Evolutionary conservation across 768 basidiomycete genomes (phyloP).

Genomic region (Rhodotorula toruloides): DNA sequence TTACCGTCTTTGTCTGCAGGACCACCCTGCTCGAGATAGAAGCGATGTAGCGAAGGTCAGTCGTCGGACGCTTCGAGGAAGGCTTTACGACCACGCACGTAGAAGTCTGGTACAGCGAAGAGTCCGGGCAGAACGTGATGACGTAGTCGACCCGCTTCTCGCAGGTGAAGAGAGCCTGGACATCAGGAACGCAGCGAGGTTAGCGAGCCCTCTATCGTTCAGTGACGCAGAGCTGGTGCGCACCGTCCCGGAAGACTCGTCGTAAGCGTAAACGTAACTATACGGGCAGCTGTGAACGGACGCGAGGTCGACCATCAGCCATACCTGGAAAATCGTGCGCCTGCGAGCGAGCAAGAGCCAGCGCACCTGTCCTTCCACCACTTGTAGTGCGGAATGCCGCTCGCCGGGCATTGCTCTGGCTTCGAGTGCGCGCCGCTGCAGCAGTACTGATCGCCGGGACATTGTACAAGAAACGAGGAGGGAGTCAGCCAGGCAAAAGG

Average conservation of each 20-base stretch:
- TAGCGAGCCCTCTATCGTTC: no score
- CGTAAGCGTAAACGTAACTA: no score
- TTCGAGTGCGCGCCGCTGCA: conserved; percentile 12
- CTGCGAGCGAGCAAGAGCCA: background rate
- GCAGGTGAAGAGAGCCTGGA: conserved; percentile 24
- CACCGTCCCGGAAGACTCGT: conserved; percentile 6
- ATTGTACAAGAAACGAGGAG: rapidly evolving
- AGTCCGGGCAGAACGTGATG: conserved; percentile 10
- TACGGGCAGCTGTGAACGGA: background rate
- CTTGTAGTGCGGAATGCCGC: conserved; percentile 10
- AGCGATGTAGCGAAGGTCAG: no score
- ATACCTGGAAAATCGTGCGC: no score
- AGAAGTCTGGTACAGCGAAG: conserved; percentile 1
- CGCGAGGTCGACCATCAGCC: background rate
- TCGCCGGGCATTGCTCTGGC: conserved; percentile 10
- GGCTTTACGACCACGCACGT: background rate
- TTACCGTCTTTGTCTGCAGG: background rate
- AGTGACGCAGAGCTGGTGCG: no score
- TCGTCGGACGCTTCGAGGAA: background rate
- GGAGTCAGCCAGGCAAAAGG: background rate
- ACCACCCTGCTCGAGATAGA: no score
- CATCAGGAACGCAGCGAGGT: background rate
- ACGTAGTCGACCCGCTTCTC: conserved; percentile 1
- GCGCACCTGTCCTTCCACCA: conserved; percentile 19
- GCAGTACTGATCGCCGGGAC: no score